Evolutionary conservation across 441 rosid species (phyloP), one percentile per base, ranked within the genome.

Genomic region (Jatropha multifida): DNA sequence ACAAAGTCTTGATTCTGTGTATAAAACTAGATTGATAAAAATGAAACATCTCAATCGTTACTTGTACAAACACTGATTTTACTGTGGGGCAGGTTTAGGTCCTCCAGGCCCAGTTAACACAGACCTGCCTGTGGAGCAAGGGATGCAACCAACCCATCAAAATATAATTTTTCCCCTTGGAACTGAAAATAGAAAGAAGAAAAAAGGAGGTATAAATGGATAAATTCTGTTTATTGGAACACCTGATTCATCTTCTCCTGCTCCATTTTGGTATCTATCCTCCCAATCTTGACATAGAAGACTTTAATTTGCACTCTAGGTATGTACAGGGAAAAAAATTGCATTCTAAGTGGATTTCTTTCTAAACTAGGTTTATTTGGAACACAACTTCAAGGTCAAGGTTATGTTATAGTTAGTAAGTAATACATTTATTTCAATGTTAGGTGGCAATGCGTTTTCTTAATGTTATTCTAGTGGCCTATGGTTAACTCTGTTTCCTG

Each of bases 21-120:
- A 71, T 46, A n/a, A 59, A 46, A 56, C 23, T 58, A 3, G 38
- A 58, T 71, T 42, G 74, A 58, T 58, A 7, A 42, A 41, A 46
- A 49, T 23, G 42, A 71, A 69, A 38, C 62, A 52, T 54, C 48
- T 44, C 20, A 38, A 13, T 41, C 40, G 6, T 71, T 58, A 18
- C 40, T 71, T 56, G 65, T 7, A 56, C 32, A 71, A 32, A 1
- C 14, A 49, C 13, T 41, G 11, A 27, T 71, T 63, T 60, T 59
- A 7, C 20, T 23, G 14, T 59, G 52, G 51, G 18, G 20, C 63
- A 9, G 18, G 63, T 38, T 20, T 52, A 32, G 72, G 14, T 51
- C 44, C 49, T 18, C 26, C 38, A 66, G 5, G 13, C 10, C 49
- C 2, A 17, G 58, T n/a, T 54, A 17, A 54, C 14, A 15, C 41